Base-by-base conservation (phyloP, 2,329 filamentous ascomycete species). In the Knoxdaviesia proteae region DNA sequence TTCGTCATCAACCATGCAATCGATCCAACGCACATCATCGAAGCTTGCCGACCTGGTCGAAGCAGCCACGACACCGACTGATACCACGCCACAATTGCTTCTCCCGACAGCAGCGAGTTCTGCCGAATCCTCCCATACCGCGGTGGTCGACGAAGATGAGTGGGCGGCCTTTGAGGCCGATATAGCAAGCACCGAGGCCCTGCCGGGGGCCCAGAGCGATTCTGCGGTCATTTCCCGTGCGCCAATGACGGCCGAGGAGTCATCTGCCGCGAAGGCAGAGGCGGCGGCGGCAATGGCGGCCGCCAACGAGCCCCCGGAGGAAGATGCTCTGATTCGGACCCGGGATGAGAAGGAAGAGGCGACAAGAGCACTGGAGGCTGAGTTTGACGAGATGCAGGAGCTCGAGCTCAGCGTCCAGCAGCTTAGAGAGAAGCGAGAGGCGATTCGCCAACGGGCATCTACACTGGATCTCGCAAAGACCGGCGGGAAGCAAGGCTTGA, bases 161-260 rank as follows among this genome's bases (percentile, higher is more conserved):
- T 90, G 82, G 81, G 80, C 82, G 2, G 82, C 83, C 6, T 92
- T 93, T 54, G 80, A 94, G 55, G 80, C 81, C 3, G 83, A 93
- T 43, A 76, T 93, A 44, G 79, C 75, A 11, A 60, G 62, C 32
- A 54, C 62, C 30, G 50, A 56, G 32, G 53, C 53, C 20, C 3
- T 20, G 20, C 20, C 20, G 20, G 20, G 20, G 20, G 20, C 2
- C 20, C 20, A 2, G 20, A 20, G 20, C 20, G 20, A 20, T 20
- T 20, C 20, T 20, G 20, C 20, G 20, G 20, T 20, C 20, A 20
- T 20, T 20, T 20, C 20, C 3, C 20, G 20, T 20, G 20, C 20
- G 20, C 20, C 20, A 20, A 20, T 20, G 20, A 20, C 20, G 20
- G 20, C 20, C 20, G 20, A 20, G 20, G 20, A 20, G 2, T 51